A percentile compares a stretch with the other conserved stretches of the same genome.
These are phyloP conservation scores for Fistulinella prunicolor DNA, from an alignment of 768 basidiomycete species.

Conservation along the genomic window DNA sequence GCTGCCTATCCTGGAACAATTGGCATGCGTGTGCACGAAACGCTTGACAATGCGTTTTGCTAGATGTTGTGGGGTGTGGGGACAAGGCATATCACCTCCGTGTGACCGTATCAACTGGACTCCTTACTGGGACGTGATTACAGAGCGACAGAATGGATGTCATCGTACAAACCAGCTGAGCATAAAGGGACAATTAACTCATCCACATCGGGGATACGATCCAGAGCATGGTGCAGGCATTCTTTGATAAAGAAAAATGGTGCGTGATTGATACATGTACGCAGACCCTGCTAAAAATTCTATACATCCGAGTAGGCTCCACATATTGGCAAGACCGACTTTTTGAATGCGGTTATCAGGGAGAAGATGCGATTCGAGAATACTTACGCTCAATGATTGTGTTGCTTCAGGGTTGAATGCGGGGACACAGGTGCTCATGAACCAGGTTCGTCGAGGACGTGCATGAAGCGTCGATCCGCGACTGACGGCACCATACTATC, in stretches of 20 bases:
- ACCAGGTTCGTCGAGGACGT: conserved; percentile 54
- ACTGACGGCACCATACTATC: too few species aligned
- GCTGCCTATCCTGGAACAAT: conserved; percentile 81
- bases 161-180: conserved; percentile 83
- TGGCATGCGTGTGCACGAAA: conserved; percentile 85
- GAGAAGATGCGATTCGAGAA: conserved; percentile 98
- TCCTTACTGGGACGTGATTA: too few species aligned
- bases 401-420: conserved; percentile 94
- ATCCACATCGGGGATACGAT: conserved; percentile 98
- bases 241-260: conserved; percentile 96
- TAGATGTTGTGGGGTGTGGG: conserved; percentile 75
- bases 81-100: conserved; percentile 73
- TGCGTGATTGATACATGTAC: conserved; percentile 38
- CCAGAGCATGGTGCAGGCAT: conserved; percentile 96
- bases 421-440: conserved; percentile 94
- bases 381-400: conserved; percentile 82
- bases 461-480: not conserved
- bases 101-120: too few species aligned
- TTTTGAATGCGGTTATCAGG: conserved; percentile 86
- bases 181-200: conserved; percentile 80
- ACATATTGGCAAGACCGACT: conserved; percentile 92
- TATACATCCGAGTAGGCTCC: conserved; percentile 47
- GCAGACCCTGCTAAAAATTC: not conserved
- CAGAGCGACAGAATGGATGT: conserved; percentile 90
- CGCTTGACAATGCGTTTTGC: conserved; percentile 92